Conservation (phyloP, 2,329 filamentous ascomycete genomes). For the Diaporthe citriasiana region DNA sequence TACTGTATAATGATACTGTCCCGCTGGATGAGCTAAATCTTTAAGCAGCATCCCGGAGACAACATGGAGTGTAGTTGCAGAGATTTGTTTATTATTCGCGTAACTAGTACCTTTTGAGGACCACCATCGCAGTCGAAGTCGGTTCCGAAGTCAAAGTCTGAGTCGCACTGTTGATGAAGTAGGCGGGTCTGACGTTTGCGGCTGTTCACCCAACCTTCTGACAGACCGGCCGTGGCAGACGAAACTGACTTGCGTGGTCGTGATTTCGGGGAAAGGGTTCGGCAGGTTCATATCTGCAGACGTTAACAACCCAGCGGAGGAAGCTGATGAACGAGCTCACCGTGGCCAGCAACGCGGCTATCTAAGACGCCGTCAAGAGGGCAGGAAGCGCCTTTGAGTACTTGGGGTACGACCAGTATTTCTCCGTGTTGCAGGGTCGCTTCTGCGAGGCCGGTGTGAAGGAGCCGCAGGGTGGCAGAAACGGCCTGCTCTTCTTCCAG, state of each 20-base stretch:
- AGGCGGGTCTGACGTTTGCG: not conserved
- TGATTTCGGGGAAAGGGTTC: slow-evolving; percentile 8
- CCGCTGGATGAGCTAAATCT: not conserved
- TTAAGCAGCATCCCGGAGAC: not conserved
- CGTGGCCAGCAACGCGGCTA: not conserved
- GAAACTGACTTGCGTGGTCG: slow-evolving; percentile 7
- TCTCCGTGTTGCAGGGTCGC: slow-evolving; percentile 13
- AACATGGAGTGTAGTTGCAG: not conserved
- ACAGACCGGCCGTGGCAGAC: not conserved
- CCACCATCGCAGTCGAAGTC: not conserved
- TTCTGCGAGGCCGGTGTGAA: slow-evolving; percentile 22
- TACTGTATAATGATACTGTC: too few relatives aligned
- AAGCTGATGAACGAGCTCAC: slow-evolving; percentile 21
- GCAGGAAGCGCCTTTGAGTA: slow-evolving; percentile 2
- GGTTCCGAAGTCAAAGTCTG: not conserved
- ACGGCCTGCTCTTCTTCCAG: slow-evolving; percentile 16
- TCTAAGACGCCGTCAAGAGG: slow-evolving; percentile 12
- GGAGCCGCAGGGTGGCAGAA: not conserved
- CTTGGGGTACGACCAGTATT: slow-evolving; percentile 21
- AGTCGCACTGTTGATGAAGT: not conserved
- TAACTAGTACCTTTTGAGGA: not conserved
- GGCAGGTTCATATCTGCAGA: slow-evolving; percentile 9
- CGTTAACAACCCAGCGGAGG: not conserved
- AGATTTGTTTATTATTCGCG: not conserved
- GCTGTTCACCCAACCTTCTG: not conserved